phyloP scores from a whole-genome alignment of 2,329 filamentous ascomycete genomes.

The Aspergillus sp. region DNA sequence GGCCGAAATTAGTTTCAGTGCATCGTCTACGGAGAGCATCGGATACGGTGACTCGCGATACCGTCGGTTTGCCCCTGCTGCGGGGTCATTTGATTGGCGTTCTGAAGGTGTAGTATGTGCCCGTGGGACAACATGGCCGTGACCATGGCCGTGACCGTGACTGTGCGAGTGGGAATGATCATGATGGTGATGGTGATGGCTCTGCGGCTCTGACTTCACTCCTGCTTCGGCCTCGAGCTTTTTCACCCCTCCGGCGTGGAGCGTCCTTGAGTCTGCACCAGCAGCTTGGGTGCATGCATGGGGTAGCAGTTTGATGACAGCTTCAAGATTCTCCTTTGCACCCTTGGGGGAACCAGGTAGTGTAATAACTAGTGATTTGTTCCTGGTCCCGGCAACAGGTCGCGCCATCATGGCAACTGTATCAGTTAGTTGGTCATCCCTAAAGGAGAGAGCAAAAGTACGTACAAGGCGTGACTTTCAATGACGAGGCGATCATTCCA shows the following conservation, averaged over 20 bases:
- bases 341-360: conserved; percentile 94
- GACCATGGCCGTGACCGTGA: conserved; percentile 60
- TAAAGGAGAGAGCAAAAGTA: too few species aligned
- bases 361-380: conserved; percentile 79
- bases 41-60: conserved; percentile 87
- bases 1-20: conserved; percentile 69
- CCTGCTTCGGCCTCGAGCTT: conserved; percentile 84
- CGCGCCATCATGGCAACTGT: conserved; percentile 94
- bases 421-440: conserved; percentile 18
- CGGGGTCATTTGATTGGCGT: conserved; percentile 59
- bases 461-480: conserved; percentile 86
- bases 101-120: conserved; percentile 70
- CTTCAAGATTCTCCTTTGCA: conserved; percentile 87
- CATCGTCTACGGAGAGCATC: conserved; percentile 84
- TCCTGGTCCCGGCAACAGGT: conserved; percentile 83
- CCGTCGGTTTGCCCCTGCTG: conserved; percentile 63
- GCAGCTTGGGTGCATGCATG: conserved; percentile 92
- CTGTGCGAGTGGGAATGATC: conserved; percentile 56
- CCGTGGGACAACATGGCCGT: conserved; percentile 63
- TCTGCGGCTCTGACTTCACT: conserved; percentile 39
- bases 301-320: conserved; percentile 83
- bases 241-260: conserved; percentile 79
- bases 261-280: conserved; percentile 73
- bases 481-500: conserved; percentile 83
- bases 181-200: conserved; percentile 40